These are phyloP conservation scores for Salix dunnii DNA, from an alignment of 345 rosid genomes.

Conservation along the genomic window DNA sequence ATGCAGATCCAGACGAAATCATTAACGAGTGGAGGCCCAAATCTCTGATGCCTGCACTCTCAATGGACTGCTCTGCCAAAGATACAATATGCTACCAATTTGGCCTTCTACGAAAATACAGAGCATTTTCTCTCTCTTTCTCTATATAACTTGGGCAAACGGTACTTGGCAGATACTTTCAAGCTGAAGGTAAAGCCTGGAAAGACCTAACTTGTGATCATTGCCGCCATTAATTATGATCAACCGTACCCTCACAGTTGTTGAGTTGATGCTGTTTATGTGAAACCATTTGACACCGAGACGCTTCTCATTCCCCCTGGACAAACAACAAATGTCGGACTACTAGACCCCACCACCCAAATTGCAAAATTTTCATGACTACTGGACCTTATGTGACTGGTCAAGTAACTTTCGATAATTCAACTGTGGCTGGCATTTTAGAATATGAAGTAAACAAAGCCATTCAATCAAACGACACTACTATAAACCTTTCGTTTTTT, in stretches of 20 bases:
- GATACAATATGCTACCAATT: too few relatives aligned
- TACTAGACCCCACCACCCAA: neutral
- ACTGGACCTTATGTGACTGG: constrained; percentile 1
- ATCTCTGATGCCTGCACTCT: constrained; percentile 1
- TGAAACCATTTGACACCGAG: constrained; percentile 3
- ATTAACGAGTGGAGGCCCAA: neutral
- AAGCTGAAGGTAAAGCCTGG: too few relatives aligned
- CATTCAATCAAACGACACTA: too few relatives aligned
- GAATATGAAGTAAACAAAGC: too few relatives aligned
- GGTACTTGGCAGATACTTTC: too few relatives aligned
- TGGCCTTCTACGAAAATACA: too few relatives aligned
- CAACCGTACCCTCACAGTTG: too few relatives aligned
- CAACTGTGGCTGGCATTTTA: constrained; percentile 3
- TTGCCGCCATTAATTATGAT: too few relatives aligned
- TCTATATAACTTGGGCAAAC: too few relatives aligned
- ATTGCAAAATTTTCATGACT: neutral
- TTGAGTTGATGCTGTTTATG: constrained; percentile 7
- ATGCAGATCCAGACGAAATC: neutral
- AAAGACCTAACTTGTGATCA: too few relatives aligned
- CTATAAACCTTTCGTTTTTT: too few relatives aligned
- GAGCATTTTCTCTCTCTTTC: too few relatives aligned
- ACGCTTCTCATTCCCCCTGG: neutral
- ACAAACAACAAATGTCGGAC: constrained; percentile 7
- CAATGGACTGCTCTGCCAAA: constrained; percentile 5
- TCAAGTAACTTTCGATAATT: constrained; percentile 1